Conservation (phyloP, 352 stramenopile genomes). For the Hyaloperonospora brassicae region DNA sequence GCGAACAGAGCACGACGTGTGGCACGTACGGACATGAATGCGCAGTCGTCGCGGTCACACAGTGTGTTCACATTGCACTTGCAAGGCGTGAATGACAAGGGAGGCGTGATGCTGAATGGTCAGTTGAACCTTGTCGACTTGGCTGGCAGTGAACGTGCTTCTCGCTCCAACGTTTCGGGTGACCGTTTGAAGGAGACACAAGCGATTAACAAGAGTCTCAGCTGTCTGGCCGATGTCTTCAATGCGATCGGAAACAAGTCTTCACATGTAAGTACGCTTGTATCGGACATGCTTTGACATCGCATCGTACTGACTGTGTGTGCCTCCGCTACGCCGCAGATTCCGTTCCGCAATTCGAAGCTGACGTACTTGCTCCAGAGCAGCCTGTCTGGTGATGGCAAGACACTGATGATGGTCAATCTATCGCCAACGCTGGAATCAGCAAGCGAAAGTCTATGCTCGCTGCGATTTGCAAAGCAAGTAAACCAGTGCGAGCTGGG, state of each 20-base stretch:
- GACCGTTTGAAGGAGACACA: conserved; percentile 95
- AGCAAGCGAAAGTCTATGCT: conserved; percentile 95
- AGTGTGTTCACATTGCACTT: conserved; percentile 77
- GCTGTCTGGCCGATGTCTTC: conserved; percentile 97
- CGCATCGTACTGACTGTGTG: not conserved
- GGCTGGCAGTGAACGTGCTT: conserved; percentile 72
- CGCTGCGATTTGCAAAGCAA: conserved; percentile 93
- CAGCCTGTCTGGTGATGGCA: conserved; percentile 95
- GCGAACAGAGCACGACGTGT: conserved; percentile 60
- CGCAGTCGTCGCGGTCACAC: conserved; percentile 69
- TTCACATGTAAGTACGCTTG: conserved; percentile 70
- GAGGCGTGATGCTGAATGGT: conserved; percentile 55
- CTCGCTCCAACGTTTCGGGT: conserved; percentile 80
- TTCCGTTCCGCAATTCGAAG: conserved; percentile 98
- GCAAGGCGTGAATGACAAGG: conserved; percentile 74
- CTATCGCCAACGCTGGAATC: conserved; percentile 93
- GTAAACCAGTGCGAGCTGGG: conserved; percentile 97
- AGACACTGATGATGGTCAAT: conserved; percentile 99
- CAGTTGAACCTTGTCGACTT: conserved; percentile 78
- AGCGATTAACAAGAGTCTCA: conserved; percentile 99
- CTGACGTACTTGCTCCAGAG: conserved; percentile 97
- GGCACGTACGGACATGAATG: conserved; percentile 93
- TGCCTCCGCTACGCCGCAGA: conserved; percentile 25
- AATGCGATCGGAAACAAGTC: conserved; percentile 93
- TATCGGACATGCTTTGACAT: not conserved